phyloP scores from a whole-genome alignment of 441 rosid genomes.

The Isatis lusitanica region DNA sequence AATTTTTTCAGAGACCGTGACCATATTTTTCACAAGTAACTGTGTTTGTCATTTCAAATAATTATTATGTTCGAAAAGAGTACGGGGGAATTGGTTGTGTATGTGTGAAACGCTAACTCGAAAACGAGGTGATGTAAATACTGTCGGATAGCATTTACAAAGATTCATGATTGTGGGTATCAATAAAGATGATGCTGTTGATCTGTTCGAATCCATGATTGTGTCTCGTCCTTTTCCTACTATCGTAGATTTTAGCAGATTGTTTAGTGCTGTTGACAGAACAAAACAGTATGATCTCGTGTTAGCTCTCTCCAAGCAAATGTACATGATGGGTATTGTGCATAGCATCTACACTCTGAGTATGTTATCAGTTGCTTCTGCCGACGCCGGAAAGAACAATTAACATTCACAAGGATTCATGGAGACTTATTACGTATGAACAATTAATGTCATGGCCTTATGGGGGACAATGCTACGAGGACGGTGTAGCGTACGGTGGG shows the following conservation, averaged over 20 bases:
- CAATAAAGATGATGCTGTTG: neutral
- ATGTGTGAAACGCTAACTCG: neutral
- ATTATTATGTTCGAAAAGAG: neutral
- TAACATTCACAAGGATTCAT: neutral
- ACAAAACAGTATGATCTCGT: neutral
- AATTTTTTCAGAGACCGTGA: no score
- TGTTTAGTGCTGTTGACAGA: neutral
- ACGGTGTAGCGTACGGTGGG: neutral
- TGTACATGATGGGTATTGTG: neutral
- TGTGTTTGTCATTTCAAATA: no score
- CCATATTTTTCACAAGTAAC: no score
- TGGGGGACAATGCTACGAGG: neutral
- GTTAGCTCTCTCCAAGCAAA: neutral
- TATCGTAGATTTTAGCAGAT: neutral
- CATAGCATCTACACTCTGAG: neutral
- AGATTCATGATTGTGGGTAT: neutral
- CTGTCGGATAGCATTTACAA: neutral
- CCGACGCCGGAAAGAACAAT: neutral
- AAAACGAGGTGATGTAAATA: neutral
- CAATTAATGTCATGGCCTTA: neutral
- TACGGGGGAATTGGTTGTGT: neutral
- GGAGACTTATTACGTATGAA: neutral
- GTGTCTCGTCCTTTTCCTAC: neutral
- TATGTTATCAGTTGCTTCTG: constrained; percentile 1
- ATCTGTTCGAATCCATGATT: neutral